Percentiles rank a stretch among this genome's conserved stretches.
Evolutionary conservation across 345 rosid genomes (phyloP).

Genomic region (Murraya koenigii): DNA sequence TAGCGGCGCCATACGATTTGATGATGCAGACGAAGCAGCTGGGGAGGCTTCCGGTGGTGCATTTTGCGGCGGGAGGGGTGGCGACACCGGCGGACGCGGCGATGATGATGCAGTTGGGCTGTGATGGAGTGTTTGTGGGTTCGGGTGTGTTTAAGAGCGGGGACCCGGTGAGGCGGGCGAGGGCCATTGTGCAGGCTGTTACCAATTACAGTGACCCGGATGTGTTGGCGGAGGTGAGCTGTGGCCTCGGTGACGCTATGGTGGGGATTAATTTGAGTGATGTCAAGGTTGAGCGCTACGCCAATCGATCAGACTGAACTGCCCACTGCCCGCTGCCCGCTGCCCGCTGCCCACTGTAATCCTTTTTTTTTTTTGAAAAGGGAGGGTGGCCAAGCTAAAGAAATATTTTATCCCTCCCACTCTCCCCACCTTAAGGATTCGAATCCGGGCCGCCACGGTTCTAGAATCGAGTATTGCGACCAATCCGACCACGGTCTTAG

Average conservation of each 20-base stretch:
- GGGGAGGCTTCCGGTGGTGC: conserved; percentile 46
- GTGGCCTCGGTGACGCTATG: conserved; percentile 41
- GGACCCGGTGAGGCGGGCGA: conserved; percentile 34
- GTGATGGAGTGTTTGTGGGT: conserved; percentile 38
- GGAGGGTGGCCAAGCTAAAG: too few relatives aligned
- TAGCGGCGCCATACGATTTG: conserved; percentile 37
- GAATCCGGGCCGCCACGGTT: too few relatives aligned
- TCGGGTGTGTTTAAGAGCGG: conserved; percentile 43
- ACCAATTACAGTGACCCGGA: conserved; percentile 39
- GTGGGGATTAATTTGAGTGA: conserved; percentile 37
- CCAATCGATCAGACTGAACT: conserved; percentile 31
- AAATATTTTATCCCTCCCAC: too few relatives aligned
- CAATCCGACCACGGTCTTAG: too few relatives aligned
- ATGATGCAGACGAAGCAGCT: conserved; percentile 50
- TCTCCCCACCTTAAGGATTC: too few relatives aligned
- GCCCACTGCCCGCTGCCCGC: too few relatives aligned
- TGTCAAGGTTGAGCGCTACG: conserved; percentile 35
- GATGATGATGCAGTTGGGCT: conserved; percentile 40
- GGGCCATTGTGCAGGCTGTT: conserved; percentile 41
- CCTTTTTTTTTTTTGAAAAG: too few relatives aligned
- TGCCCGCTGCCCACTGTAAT: too few relatives aligned
- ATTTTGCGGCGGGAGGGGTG: conserved; percentile 39
- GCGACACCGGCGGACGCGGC: conserved; percentile 45
- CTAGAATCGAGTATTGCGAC: too few relatives aligned
- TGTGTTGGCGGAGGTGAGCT: conserved; percentile 36